Base-by-base conservation (phyloP, 495 filamentous ascomycete species). In the Aspergillus steynii region DNA sequence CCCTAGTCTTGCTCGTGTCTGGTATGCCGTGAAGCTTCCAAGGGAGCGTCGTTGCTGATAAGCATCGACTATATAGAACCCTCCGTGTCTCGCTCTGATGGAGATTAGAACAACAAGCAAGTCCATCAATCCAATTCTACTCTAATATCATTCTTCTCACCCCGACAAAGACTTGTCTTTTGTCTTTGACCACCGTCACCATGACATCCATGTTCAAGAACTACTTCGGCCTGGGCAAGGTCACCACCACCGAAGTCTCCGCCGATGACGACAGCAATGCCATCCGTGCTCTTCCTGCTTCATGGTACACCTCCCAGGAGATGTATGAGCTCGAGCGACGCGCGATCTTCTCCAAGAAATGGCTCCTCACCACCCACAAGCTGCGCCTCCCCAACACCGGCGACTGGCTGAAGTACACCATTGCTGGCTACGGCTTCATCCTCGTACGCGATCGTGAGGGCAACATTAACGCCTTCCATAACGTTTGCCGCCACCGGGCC, bases 391-490 rank as follows among this genome's bases (percentile, higher is more conserved):
- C 61, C 42, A 78, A 82, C 27, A 72, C 76, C 2, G 83, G 82
- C 25, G 81, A 85, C 65, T 85, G 71, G 59, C 62, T 83, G 12
- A 68, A 65, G 9, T 81, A 77, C 65, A 66, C 80, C 12, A 60
- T 82, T 3, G 80, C 82, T 26, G 79, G 78, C 20, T 85, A 77
- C 64, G 65, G 72, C 5, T 81, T 86, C 62, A 70, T 85, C 49
- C 61, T 85, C 5, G 71, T 77, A n/a, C 70, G 71, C 12, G 81
- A 83, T 51, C 79, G 79, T 42, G 63, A 81, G 9, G 78, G 76
- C 37, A 72, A 70, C 2, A 76, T 85, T 67, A 84, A 83, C 49
- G 83, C 76, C n/a, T 85, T 86, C 66, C 80, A 86, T 70, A 86
- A 86, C 58, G 77, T 84, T 42, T 86, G 84, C 61, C 71, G 84